Evolutionary conservation across 306 rosid genomes (phyloP).

Genomic region (Quercus dentata): DNA sequence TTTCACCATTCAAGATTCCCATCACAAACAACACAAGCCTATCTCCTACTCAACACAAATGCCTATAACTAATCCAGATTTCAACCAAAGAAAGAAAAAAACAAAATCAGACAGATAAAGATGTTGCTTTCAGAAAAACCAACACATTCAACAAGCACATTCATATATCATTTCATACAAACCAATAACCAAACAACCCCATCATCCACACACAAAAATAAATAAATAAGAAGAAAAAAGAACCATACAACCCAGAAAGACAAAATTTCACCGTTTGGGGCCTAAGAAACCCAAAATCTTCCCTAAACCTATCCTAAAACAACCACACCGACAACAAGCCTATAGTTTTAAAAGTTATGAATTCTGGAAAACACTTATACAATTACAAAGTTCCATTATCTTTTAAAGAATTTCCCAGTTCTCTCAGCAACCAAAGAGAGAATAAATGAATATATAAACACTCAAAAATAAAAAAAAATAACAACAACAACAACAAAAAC

Average conservation of each 20-base stretch:
- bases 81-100: neutral
- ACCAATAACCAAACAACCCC: neutral
- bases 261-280: slow-evolving; percentile 11
- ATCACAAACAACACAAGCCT: neutral
- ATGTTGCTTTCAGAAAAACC: neutral
- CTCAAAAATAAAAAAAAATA: neutral
- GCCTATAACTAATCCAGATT: neutral
- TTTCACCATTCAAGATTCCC: neutral
- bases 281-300: neutral
- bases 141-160: neutral
- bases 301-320: neutral
- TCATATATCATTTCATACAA: neutral
- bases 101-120: neutral
- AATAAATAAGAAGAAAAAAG: neutral
- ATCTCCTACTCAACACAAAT: neutral
- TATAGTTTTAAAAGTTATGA: neutral
- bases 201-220: neutral
- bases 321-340: slow-evolving; percentile 3
- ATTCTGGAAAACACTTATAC: slow-evolving; percentile 9
- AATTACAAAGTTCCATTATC: neutral
- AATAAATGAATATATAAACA: neutral
- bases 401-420: slow-evolving; percentile 10
- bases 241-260: neutral
- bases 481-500: too few species aligned
- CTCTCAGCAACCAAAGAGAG: slow-evolving; percentile 18